Percentiles rank a stretch among this genome's conserved stretches.
These are phyloP conservation scores for Lipomyces lipofer DNA, from an alignment of 805 yeast species.

Conservation along the genomic window DNA sequence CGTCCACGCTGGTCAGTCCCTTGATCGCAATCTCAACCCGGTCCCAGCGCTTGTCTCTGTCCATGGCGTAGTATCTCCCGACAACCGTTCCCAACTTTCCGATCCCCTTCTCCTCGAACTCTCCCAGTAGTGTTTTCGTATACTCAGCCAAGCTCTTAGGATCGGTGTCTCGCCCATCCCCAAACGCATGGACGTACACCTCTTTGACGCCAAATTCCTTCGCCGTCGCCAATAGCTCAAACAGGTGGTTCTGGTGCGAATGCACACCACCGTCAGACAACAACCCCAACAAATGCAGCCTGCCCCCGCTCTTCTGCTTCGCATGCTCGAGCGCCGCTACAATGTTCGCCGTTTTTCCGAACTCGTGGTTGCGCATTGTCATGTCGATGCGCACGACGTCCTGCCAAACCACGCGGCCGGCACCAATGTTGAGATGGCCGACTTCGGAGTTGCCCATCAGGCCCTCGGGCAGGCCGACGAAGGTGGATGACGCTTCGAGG, in stretches of 20 bases:
- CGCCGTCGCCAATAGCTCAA: conserved; percentile 28
- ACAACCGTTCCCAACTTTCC: conserved; percentile 33
- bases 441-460: conserved; percentile 35
- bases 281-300: conserved; percentile 31
- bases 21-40: conserved; percentile 33
- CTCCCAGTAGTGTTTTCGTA: conserved; percentile 27
- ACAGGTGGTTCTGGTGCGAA: conserved; percentile 34
- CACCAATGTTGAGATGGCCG: conserved; percentile 34
- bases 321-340: conserved; percentile 25
- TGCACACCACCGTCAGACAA: conserved; percentile 33
- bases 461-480: conserved; percentile 34
- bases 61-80: conserved; percentile 34
- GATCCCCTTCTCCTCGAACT: conserved; percentile 31
- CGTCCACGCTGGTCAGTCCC: conserved; percentile 25
- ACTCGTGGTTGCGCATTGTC: conserved; percentile 29
- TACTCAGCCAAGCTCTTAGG: conserved; percentile 30
- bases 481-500: conserved; percentile 31
- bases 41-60: conserved; percentile 34
- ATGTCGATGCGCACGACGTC: conserved; percentile 34
- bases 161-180: conserved; percentile 34
- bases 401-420: conserved; percentile 35
- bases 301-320: conserved; percentile 22
- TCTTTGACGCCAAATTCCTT: conserved; percentile 26
- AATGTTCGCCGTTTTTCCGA: conserved; percentile 21
- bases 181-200: conserved; percentile 32